A percentile compares a stretch with the other conserved stretches of the same genome.
Evolutionary conservation across 352 stramenopile species (phyloP).

Genomic region (Pythium brachiatum): DNA sequence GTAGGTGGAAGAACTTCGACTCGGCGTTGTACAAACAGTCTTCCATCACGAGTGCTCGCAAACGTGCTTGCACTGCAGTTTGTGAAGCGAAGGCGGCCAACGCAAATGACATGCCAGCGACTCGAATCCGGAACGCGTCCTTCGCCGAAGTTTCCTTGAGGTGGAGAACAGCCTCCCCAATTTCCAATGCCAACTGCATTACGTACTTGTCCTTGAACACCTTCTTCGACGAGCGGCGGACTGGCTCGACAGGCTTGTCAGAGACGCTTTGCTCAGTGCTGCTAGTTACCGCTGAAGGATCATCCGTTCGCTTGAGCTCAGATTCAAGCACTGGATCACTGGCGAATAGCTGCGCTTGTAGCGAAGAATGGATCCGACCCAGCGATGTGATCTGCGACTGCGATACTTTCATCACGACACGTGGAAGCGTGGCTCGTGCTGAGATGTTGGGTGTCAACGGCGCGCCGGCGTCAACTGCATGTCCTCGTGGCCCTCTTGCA

Average conservation of each 20-base stretch:
- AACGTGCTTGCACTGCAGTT: conserved; percentile 43
- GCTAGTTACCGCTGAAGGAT: background rate
- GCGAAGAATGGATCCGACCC: conserved; percentile 52
- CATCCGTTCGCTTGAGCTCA: conserved; percentile 2
- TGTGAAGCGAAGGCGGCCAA: conserved; percentile 42
- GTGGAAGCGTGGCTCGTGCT: conserved; percentile 38
- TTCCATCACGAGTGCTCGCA: conserved; percentile 66
- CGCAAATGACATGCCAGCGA: conserved; percentile 50
- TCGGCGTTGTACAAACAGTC: conserved; percentile 51
- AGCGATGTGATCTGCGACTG: conserved; percentile 53
- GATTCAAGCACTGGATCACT: background rate
- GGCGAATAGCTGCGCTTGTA: conserved; percentile 30
- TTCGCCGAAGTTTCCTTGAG: conserved; percentile 43
- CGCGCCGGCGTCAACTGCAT: background rate
- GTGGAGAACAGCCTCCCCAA: conserved; percentile 54
- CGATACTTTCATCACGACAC: conserved; percentile 41
- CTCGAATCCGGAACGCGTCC: conserved; percentile 50
- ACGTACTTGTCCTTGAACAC: conserved; percentile 40
- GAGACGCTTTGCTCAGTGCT: background rate
- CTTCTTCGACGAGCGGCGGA: background rate
- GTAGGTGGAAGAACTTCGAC: conserved; percentile 61
- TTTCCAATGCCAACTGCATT: conserved; percentile 45
- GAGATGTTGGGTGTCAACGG: conserved; percentile 25
- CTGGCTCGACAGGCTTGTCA: background rate
- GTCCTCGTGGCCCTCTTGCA: background rate